phyloP scores from a whole-genome alignment of 1,139 yeast species.

The Candida gigantensis region DNA sequence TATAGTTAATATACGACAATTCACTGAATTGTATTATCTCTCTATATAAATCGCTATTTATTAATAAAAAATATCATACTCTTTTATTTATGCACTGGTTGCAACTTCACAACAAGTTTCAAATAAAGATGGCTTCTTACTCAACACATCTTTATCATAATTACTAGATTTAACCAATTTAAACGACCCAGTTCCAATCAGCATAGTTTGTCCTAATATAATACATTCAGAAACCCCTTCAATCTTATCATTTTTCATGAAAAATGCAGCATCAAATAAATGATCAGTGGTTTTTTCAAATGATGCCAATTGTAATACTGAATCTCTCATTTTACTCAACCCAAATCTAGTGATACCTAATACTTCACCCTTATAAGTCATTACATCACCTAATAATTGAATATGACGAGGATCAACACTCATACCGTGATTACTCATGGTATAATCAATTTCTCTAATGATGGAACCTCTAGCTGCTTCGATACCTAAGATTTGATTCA shows the following conservation, averaged over 20 bases:
- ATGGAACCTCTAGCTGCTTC: slow-evolving; percentile 97
- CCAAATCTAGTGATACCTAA: slow-evolving; percentile 98
- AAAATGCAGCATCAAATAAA: slow-evolving; percentile 96
- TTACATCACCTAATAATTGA: slow-evolving; percentile 94
- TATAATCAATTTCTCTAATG: slow-evolving; percentile 91
- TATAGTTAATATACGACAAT: no score
- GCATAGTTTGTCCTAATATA: slow-evolving; percentile 96
- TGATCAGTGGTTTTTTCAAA: slow-evolving; percentile 99
- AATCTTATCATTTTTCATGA: slow-evolving; percentile 91
- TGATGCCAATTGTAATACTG: slow-evolving; percentile 93
- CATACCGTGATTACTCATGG: slow-evolving; percentile 99
- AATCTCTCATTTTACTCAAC: slow-evolving; percentile 96
- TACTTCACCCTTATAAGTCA: slow-evolving; percentile 98
- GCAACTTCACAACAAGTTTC: slow-evolving; percentile 48
- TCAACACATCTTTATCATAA: slow-evolving; percentile 44
- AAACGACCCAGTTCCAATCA: slow-evolving; percentile 96
- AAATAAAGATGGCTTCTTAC: slow-evolving; percentile 58
- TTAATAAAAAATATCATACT: no score
- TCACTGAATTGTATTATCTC: no score
- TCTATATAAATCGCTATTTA: no score
- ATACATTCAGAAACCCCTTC: slow-evolving; percentile 99
- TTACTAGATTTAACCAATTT: slow-evolving; percentile 68
- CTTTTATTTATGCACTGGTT: slow-evolving; percentile 17
- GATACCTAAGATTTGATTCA: slow-evolving; percentile 86
- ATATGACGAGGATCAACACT: slow-evolving; percentile 99